Evolutionary conservation across 192 early-diverging fungal genomes (phyloP).

Genomic region (Dissophora globulifera): DNA sequence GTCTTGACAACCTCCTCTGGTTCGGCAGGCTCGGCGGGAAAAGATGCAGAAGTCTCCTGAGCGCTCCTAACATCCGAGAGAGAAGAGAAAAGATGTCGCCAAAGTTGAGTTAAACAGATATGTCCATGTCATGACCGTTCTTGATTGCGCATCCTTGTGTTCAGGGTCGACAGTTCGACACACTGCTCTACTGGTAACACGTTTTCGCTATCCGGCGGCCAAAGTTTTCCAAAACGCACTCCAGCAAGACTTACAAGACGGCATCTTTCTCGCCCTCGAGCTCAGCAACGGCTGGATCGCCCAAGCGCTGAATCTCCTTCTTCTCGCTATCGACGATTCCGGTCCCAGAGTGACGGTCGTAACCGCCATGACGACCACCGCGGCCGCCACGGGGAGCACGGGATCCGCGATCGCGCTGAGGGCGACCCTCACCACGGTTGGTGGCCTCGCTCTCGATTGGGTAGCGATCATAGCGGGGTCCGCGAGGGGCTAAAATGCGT

Average conservation of each 20-base stretch:
- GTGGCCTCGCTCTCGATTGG: constrained; percentile 39
- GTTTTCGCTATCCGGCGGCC: too few relatives aligned
- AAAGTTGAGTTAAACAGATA: too few relatives aligned
- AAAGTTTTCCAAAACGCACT: too few relatives aligned
- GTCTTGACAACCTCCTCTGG: constrained; percentile 87
- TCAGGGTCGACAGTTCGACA: too few relatives aligned
- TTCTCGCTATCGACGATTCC: constrained; percentile 85
- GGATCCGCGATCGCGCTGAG: constrained; percentile 53
- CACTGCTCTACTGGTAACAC: too few relatives aligned
- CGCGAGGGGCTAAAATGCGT: constrained; percentile 14
- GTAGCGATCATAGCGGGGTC: constrained; percentile 40
- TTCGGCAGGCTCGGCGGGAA: constrained; percentile 63
- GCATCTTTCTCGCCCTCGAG: constrained; percentile 63
- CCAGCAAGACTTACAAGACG: constrained; percentile 53
- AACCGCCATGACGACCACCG: constrained; percentile 66
- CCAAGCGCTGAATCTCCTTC: constrained; percentile 92
- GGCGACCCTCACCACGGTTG: constrained; percentile 28
- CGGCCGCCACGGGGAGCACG: constrained; percentile 48
- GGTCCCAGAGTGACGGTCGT: constrained; percentile 89
- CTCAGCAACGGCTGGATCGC: constrained; percentile 68
- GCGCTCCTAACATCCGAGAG: constrained; percentile 10
- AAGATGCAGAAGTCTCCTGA: constrained; percentile 51
- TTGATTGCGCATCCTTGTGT: too few relatives aligned
- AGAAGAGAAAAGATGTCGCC: neutral
- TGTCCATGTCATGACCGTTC: too few relatives aligned